Evolutionary conservation across 164 flowering plant genomes (phyloP).

Genomic region (Aristolochia contorta): DNA sequence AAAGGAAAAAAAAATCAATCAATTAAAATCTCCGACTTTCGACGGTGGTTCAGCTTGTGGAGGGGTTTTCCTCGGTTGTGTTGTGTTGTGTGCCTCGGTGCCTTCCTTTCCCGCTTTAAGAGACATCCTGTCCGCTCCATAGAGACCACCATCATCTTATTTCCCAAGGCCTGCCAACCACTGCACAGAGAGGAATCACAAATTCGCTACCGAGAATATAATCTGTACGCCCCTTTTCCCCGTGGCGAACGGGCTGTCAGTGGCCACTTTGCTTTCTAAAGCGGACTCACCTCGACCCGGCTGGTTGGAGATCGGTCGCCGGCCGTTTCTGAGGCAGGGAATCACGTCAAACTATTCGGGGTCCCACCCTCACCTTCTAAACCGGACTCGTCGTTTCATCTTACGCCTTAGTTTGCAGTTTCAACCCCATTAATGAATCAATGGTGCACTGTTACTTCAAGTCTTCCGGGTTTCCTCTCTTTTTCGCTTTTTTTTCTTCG

Average conservation of each 20-base stretch:
- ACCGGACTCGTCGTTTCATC: no score
- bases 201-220: background rate
- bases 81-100: constrained; percentile 15
- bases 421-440: no score
- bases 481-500: no score
- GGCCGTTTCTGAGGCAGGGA: no score
- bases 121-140: constrained; percentile 51
- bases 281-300: background rate
- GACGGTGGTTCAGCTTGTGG: constrained; percentile 12
- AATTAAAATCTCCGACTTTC: constrained; percentile 19
- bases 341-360: no score
- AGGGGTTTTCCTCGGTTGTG: constrained; percentile 12
- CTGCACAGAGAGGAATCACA: background rate
- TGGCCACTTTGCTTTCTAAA: background rate
- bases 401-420: no score
- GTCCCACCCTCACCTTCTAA: no score
- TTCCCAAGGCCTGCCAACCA: background rate
- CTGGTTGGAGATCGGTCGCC: no score
- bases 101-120: constrained; percentile 33
- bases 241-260: background rate
- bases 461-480: no score
- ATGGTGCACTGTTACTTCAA: no score
- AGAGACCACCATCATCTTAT: constrained; percentile 40
- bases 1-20: background rate
- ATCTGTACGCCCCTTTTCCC: background rate